These are phyloP conservation scores for Paecilomyces formosus DNA, from an alignment of 2,329 filamentous ascomycete genomes.

Conservation along the genomic window DNA sequence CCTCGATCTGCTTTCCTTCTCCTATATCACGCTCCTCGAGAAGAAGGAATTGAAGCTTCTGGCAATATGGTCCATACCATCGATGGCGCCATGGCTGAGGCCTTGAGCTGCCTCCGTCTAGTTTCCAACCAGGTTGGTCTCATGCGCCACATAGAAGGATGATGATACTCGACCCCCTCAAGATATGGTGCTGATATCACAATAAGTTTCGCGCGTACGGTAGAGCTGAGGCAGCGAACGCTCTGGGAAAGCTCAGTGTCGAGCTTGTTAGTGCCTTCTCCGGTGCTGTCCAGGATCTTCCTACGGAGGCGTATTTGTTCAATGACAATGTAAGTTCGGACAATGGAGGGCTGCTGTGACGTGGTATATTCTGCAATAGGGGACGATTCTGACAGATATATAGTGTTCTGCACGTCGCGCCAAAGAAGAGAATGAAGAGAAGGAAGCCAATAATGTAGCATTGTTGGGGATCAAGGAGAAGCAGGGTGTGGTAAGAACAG, in stretches of 20 bases:
- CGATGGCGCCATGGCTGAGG: constrained; percentile 23
- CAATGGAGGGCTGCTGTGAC: background rate
- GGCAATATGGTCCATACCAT: constrained; percentile 11
- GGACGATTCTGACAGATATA: background rate
- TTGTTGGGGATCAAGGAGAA: background rate
- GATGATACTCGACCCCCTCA: background rate
- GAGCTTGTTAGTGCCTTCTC: constrained; percentile 26
- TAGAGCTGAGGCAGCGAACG: constrained; percentile 24
- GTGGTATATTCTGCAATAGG: constrained; percentile 2
- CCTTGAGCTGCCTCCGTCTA: constrained; percentile 16
- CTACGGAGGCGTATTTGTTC: constrained; percentile 11
- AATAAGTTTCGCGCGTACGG: constrained; percentile 22
- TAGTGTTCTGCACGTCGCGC: background rate
- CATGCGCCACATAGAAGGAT: too few species aligned
- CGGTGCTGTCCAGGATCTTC: constrained; percentile 18
- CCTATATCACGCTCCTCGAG: background rate
- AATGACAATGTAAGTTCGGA: constrained; percentile 9
- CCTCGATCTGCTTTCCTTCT: background rate
- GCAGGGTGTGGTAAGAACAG: background rate
- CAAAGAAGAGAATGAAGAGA: background rate
- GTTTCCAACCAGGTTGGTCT: constrained; percentile 20
- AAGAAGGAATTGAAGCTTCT: background rate
- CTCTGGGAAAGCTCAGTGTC: constrained; percentile 25
- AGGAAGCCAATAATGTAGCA: background rate
- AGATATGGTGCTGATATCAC: background rate